Base-by-base conservation (phyloP, 768 basidiomycete genomes). In the Botryobasidium botryosum region DNA sequence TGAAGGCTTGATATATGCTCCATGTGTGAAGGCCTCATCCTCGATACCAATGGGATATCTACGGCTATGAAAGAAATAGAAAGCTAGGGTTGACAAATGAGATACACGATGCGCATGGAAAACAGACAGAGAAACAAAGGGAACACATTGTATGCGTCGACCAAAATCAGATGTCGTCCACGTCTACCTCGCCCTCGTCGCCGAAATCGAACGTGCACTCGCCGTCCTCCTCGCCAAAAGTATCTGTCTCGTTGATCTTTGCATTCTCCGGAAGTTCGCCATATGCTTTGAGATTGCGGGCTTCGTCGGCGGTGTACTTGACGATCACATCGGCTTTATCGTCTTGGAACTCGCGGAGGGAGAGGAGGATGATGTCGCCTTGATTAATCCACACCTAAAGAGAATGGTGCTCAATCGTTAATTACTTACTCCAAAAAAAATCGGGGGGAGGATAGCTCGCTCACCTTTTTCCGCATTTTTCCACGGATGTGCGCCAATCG, bases 311-410 rank as follows among this genome's bases (percentile, higher is more conserved):
- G 2, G 91, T 94, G 63, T 97, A 99, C 65, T 94, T 94, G 56
- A 96, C 92, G 58, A 97, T 96, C 40, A 99, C 92, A 66, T 99
- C 94, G 17, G 91, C 94, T 63, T 96, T 96, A 66, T 86, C 88
- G 55, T 99, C 94, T 63, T 97, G 92, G 75, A 97, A 99, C 41
- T 97, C 94, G 51, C 94, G 85, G 40, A 99, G 70, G 24, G 90
- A 96, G 17, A 97, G 68, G 35, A 96, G 68, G 42, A 97, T 77
- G 57, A 96, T 96, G 58, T 96, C 92, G 56, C 92, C 92, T 56
- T 94, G 87, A 60, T 92, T 94, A 59, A 97, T 97, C 92, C 92
- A 97, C 57, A 97, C 90, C 91, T 96, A 51, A 17, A 42, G 10
- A 8, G 32, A 36, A 29, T 18, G 6, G 5, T 15, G 33, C 44